Evolutionary conservation across 768 basidiomycete species (phyloP).

Genomic region (Galerina marginata): DNA sequence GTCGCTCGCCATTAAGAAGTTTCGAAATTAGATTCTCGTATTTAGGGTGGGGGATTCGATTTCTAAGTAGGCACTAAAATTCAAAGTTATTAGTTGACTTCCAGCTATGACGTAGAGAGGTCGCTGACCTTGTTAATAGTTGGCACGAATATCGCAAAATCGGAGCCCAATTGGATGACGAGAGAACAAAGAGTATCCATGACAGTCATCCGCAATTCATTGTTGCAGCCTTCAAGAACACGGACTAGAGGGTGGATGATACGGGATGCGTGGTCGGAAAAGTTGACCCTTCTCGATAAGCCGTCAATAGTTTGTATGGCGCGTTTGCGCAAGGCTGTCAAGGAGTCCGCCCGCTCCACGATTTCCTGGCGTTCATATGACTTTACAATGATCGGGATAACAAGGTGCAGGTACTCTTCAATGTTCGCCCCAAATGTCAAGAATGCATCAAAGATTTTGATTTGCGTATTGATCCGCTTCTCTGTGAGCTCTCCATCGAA

Average conservation of each 20-base stretch:
- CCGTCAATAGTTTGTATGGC: constrained; percentile 93
- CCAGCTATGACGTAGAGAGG: neutral
- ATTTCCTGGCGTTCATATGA: constrained; percentile 86
- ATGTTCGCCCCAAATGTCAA: constrained; percentile 95
- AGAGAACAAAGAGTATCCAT: constrained; percentile 95
- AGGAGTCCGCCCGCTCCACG: constrained; percentile 78
- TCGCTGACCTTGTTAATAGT: constrained; percentile 87
- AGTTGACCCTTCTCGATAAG: constrained; percentile 91
- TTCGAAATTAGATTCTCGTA: constrained; percentile 91
- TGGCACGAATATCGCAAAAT: constrained; percentile 97
- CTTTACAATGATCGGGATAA: constrained; percentile 92
- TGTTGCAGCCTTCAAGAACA: constrained; percentile 73
- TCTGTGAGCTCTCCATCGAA: constrained; percentile 90
- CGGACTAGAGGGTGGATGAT: constrained; percentile 96
- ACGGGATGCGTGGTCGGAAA: constrained; percentile 95
- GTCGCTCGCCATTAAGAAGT: constrained; percentile 87
- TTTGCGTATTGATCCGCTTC: constrained; percentile 76
- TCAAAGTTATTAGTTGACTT: neutral
- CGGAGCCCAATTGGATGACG: constrained; percentile 91
- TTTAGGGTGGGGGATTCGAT: constrained; percentile 77
- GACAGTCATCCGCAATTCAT: constrained; percentile 83
- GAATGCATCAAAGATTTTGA: constrained; percentile 94
- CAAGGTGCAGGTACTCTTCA: constrained; percentile 96
- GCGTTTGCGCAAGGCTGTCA: constrained; percentile 77
- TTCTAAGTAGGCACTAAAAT: constrained; percentile 71